phyloP scores from a whole-genome alignment of 2,329 filamentous ascomycete species.

The Botrytis pseudocinerea region DNA sequence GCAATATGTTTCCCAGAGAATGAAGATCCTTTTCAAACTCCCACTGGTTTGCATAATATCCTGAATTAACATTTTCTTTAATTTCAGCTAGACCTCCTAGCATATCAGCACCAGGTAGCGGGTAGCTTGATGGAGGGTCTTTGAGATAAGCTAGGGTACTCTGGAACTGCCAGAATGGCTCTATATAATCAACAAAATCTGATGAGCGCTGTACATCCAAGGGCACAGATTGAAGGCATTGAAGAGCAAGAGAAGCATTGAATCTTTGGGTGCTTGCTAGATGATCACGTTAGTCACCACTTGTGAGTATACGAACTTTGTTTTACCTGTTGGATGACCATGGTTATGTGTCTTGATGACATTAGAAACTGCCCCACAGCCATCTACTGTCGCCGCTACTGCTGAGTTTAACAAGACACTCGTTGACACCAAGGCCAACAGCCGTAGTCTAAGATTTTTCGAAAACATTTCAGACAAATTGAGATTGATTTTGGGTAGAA shows the following conservation, averaged over 20 bases:
- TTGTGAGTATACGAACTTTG: background rate
- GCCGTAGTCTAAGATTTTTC: background rate
- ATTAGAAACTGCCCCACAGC: background rate
- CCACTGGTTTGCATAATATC: slow-evolving; percentile 30
- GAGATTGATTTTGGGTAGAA: background rate
- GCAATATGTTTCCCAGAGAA: slow-evolving; percentile 44
- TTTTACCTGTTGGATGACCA: slow-evolving; percentile 5
- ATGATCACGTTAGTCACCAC: background rate
- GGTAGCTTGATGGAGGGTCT: slow-evolving; percentile 36
- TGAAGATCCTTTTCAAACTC: slow-evolving; percentile 31
- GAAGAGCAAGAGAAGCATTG: slow-evolving; percentile 24
- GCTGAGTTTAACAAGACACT: background rate
- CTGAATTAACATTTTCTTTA: slow-evolving; percentile 24
- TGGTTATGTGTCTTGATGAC: background rate
- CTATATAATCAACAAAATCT: slow-evolving; percentile 26
- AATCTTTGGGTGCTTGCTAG: background rate
- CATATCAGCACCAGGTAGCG: slow-evolving; percentile 29
- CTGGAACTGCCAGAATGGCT: slow-evolving; percentile 27
- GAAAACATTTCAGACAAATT: background rate
- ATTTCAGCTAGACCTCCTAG: slow-evolving; percentile 29
- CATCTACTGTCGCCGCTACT: background rate
- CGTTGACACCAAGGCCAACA: background rate
- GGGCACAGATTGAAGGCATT: slow-evolving; percentile 29
- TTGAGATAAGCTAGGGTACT: slow-evolving; percentile 28
- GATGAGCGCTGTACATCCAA: slow-evolving; percentile 25